These are phyloP conservation scores for Arabidopsis arenosa DNA, from an alignment of 345 rosid genomes.

Conservation along the genomic window DNA sequence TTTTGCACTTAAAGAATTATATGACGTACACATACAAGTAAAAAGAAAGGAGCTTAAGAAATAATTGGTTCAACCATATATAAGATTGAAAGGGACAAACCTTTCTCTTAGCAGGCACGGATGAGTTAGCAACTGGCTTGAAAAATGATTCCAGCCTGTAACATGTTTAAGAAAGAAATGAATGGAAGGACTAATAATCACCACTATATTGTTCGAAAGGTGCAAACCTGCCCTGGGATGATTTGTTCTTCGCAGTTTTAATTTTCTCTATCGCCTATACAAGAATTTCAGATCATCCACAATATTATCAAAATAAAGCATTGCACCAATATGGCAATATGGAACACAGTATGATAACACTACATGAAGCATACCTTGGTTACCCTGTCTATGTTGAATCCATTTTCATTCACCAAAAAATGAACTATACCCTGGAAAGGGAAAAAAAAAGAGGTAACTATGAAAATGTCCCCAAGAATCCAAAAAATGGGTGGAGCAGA, in stretches of 20 bases:
- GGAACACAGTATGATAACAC: conserved; percentile 22
- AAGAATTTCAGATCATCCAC: conserved; percentile 7
- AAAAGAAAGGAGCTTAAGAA: conserved; percentile 22
- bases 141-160: conserved; percentile 78
- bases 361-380: conserved; percentile 61
- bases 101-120: conserved; percentile 71
- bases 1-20: not conserved
- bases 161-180: conserved; percentile 18
- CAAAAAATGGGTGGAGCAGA: conserved; percentile 12
- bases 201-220: conserved; percentile 14
- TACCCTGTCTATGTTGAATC: conserved; percentile 83
- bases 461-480: not conserved
- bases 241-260: conserved; percentile 89
- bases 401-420: conserved; percentile 89
- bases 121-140: conserved; percentile 67
- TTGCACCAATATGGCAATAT: conserved; percentile 15
- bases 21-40: conserved; percentile 4
- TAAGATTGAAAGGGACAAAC: conserved; percentile 45
- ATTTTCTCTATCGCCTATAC: conserved; percentile 83
- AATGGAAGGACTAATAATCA: conserved; percentile 16
- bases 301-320: not conserved
- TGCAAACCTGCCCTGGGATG: conserved; percentile 91
- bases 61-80: not conserved
- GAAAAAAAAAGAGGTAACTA: not conserved
- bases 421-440: conserved; percentile 60